phyloP scores from a whole-genome alignment of 768 basidiomycete genomes.

The Boletus speciosus region DNA sequence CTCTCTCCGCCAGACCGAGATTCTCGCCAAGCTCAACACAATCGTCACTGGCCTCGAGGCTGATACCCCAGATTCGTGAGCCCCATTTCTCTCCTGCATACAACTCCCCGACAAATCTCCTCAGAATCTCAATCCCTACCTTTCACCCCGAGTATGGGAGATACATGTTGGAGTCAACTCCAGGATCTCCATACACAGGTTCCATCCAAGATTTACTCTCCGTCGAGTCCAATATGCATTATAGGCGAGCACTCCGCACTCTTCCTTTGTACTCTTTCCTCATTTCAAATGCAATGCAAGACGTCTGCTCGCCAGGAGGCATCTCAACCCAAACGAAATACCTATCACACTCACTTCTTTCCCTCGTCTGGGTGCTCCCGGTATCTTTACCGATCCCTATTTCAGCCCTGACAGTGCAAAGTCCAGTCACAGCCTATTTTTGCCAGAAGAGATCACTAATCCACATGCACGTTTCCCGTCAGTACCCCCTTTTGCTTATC shows the following conservation, averaged over 20 bases:
- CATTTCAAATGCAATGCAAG: constrained; percentile 36
- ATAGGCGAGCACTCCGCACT: constrained; percentile 50
- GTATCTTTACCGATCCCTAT: constrained; percentile 90
- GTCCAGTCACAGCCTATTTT: constrained; percentile 90
- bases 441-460: constrained; percentile 95
- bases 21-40: constrained; percentile 71
- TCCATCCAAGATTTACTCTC: constrained; percentile 80
- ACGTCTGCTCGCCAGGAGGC: constrained; percentile 76
- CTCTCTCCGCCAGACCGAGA: constrained; percentile 94
- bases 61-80: constrained; percentile 52
- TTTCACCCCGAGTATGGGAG: constrained; percentile 99
- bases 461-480: constrained; percentile 98
- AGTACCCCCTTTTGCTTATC: constrained; percentile 35
- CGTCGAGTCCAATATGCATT: constrained; percentile 94
- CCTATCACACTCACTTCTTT: constrained; percentile 95
- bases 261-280: constrained; percentile 3
- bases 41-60: constrained; percentile 65
- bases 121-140: constrained; percentile 72
- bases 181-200: constrained; percentile 91
- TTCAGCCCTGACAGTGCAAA: constrained; percentile 69
- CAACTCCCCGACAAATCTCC: neutral
- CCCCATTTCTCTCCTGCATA: constrained; percentile 5
- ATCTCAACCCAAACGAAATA: constrained; percentile 81
- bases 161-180: constrained; percentile 98
- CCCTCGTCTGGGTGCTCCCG: constrained; percentile 85